Percentiles rank a stretch among this genome's conserved stretches.
Evolutionary conservation across 257 asterid species (phyloP).

Genomic region (Solanum megistacrolobum): DNA sequence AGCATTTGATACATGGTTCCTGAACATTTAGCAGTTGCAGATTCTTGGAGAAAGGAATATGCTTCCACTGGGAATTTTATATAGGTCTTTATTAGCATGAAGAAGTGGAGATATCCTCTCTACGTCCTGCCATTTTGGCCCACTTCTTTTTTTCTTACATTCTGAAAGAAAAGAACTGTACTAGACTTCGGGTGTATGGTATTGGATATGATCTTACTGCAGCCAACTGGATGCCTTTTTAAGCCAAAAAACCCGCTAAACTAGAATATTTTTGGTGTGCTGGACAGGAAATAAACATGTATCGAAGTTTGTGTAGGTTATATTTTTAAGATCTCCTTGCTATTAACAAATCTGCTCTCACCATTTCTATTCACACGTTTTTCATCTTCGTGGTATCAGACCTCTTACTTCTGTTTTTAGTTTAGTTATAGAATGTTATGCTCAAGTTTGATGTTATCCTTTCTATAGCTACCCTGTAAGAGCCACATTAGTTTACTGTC

Average conservation of each 20-base stretch:
- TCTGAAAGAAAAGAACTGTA: not conserved
- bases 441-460: not conserved
- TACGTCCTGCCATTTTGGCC: not conserved
- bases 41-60: not conserved
- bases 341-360: not conserved
- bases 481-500: not conserved
- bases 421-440: not conserved
- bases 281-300: not conserved
- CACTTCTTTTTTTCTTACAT: not conserved
- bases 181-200: not conserved
- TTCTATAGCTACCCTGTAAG: not conserved
- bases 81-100: not conserved
- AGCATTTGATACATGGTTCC: not conserved
- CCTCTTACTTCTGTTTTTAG: not conserved
- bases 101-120: not conserved
- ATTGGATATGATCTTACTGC: not conserved
- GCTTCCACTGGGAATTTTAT: not conserved
- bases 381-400: not conserved
- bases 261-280: not conserved
- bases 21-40: not conserved
- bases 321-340: not conserved
- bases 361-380: not conserved
- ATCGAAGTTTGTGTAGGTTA: not conserved
- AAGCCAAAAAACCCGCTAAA: not conserved
- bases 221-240: not conserved